phyloP scores from a whole-genome alignment of 2,329 filamentous ascomycete genomes.

The Paradendryphiella salina region DNA sequence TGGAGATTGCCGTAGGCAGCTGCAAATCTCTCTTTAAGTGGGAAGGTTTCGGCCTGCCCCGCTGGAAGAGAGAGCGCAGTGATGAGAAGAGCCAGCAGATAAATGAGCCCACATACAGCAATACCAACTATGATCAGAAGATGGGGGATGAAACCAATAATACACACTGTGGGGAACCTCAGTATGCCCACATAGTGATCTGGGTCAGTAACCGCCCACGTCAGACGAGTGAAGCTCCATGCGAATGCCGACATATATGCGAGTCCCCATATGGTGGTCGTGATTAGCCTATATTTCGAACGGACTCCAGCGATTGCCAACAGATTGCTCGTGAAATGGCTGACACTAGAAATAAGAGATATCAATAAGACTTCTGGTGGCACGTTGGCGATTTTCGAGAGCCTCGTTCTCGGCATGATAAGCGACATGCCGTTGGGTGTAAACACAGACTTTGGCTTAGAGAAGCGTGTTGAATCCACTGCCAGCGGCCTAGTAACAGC shows the following conservation, averaged over 20 bases:
- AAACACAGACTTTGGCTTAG: constrained; percentile 43
- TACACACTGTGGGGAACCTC: constrained; percentile 89
- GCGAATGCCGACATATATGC: constrained; percentile 86
- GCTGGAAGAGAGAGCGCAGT: constrained; percentile 70
- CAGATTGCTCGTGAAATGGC: constrained; percentile 81
- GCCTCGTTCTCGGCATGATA: constrained; percentile 57
- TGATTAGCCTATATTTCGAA: constrained; percentile 76
- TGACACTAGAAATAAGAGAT: constrained; percentile 84
- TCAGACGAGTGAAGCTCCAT: constrained; percentile 66
- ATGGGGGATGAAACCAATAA: constrained; percentile 93
- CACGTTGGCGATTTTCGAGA: constrained; percentile 81
- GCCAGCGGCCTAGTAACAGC: constrained; percentile 80
- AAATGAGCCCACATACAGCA: constrained; percentile 73
- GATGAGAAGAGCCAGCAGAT: constrained; percentile 72
- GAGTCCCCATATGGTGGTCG: constrained; percentile 85
- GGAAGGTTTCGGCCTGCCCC: constrained; percentile 50
- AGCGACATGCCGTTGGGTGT: constrained; percentile 53
- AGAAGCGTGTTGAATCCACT: constrained; percentile 64
- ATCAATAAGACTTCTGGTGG: constrained; percentile 87
- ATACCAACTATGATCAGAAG: constrained; percentile 85
- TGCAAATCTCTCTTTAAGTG: constrained; percentile 63
- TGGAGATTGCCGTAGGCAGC: constrained; percentile 87
- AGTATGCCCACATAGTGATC: constrained; percentile 67
- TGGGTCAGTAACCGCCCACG: constrained; percentile 45
- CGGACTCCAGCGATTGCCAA: constrained; percentile 81